Evolutionary conservation across 2,329 filamentous ascomycete species (phyloP).

Genomic region (Ophiostoma australiae): DNA sequence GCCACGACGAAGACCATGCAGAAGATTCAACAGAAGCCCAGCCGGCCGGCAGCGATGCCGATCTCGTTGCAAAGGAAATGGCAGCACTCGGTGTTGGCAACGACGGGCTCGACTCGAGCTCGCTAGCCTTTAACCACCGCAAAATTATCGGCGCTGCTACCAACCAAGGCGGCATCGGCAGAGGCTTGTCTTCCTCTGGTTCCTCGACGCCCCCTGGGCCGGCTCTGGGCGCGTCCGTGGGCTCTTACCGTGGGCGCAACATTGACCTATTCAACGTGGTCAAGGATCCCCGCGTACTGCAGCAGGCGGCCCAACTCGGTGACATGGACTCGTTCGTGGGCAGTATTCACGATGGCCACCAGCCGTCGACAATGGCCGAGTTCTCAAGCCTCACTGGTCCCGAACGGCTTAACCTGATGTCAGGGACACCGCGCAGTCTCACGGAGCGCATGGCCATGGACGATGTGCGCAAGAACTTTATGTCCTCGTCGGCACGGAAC

Average conservation of each 20-base stretch:
- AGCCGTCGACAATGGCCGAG: constrained; percentile 30
- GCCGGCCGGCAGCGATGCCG: constrained; percentile 11
- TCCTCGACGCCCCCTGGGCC: constrained; percentile 22
- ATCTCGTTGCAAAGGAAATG: constrained; percentile 11
- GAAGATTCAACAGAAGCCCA: constrained; percentile 25
- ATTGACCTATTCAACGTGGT: constrained; percentile 38
- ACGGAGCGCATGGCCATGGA: constrained; percentile 34
- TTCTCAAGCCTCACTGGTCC: constrained; percentile 26
- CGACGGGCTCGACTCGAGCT: constrained; percentile 15
- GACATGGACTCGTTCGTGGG: constrained; percentile 40
- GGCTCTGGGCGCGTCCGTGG: constrained; percentile 32
- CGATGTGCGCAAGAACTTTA: constrained; percentile 22
- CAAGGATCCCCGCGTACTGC: constrained; percentile 37
- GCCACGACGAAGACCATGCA: not conserved
- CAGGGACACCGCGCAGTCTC: constrained; percentile 33
- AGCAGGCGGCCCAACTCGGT: constrained; percentile 38
- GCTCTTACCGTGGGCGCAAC: constrained; percentile 40
- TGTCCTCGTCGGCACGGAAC: constrained; percentile 15
- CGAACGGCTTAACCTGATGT: constrained; percentile 19
- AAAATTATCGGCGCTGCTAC: not conserved
- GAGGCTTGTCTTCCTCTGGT: not conserved
- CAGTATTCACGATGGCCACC: constrained; percentile 35
- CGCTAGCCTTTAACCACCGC: constrained; percentile 18
- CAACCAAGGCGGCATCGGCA: not conserved
- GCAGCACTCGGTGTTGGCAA: constrained; percentile 17